Evolutionary conservation across 129 eudicot species (phyloP).

Genomic region (Flaveria bidentis): DNA sequence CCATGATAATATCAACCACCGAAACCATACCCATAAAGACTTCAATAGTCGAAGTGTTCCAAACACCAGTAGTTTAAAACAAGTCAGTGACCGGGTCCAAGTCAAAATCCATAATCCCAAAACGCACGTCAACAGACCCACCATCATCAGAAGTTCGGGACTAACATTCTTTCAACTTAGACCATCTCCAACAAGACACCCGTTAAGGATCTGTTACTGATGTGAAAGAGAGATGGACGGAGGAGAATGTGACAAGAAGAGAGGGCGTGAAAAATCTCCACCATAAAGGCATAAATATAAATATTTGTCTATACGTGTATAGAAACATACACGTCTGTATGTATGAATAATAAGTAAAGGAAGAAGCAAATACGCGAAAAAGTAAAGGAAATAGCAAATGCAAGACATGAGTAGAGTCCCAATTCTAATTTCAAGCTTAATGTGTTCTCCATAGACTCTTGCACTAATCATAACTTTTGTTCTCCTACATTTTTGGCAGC

Average conservation of each 20-base stretch:
- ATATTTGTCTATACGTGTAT: not conserved
- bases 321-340: not conserved
- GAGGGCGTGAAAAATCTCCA: no score
- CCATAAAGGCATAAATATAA: not conserved
- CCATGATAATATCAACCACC: not conserved
- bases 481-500: conserved; percentile 26
- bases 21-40: not conserved
- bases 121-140: no score
- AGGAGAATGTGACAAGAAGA: no score
- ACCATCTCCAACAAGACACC: no score
- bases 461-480: conserved; percentile 18
- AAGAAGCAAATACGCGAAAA: conserved; percentile 11
- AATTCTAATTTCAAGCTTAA: conserved; percentile 17
- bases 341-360: not conserved
- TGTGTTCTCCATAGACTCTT: conserved; percentile 11
- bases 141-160: no score
- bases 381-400: not conserved
- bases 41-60: no score
- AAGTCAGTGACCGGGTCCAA: not conserved
- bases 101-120: not conserved
- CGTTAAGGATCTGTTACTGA: no score
- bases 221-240: no score
- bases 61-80: not conserved
- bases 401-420: conserved; percentile 24
- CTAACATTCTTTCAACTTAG: no score